These are phyloP conservation scores for Tricholoma sp. DNA, from an alignment of 768 basidiomycete genomes.

Conservation along the genomic window DNA sequence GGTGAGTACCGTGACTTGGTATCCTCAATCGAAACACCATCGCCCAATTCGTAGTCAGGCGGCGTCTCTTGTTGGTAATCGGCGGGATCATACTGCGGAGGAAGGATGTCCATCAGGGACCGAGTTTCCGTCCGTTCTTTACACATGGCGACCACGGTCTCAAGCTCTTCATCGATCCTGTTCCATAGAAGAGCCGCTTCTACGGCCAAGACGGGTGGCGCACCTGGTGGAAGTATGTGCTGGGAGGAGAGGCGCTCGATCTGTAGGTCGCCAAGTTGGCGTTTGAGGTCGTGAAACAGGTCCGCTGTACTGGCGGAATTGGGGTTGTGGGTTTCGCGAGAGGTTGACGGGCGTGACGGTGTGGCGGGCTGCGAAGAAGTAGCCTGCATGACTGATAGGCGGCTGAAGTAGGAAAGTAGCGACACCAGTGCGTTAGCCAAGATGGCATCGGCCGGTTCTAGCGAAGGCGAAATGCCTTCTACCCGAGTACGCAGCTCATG, in stretches of 20 bases:
- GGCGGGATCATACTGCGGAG: constrained; percentile 41
- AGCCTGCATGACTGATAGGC: constrained; percentile 46
- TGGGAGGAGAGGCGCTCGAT: constrained; percentile 46
- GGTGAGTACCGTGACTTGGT: constrained; percentile 23
- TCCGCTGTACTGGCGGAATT: constrained; percentile 21
- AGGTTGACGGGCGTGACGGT: constrained; percentile 9
- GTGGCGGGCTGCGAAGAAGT: constrained; percentile 10
- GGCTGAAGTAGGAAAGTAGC: constrained; percentile 63
- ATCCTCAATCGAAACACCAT: constrained; percentile 34
- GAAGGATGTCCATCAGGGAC: constrained; percentile 31
- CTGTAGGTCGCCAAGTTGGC: constrained; percentile 66
- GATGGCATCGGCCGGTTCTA: constrained; percentile 47
- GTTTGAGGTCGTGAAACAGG: constrained; percentile 56
- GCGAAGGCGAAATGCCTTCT: constrained; percentile 37
- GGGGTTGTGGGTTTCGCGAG: constrained; percentile 9
- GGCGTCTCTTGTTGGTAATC: constrained; percentile 37
- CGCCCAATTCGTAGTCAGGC: constrained; percentile 49
- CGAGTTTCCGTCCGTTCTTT: constrained; percentile 46
- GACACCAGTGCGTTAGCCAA: constrained; percentile 68
- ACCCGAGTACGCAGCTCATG: constrained; percentile 56
- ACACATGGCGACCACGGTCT: constrained; percentile 62
- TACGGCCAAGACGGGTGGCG: constrained; percentile 45
- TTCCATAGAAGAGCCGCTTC: constrained; percentile 70
- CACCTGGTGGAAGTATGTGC: constrained; percentile 26
- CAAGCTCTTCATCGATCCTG: constrained; percentile 69